Evolutionary conservation across 176 grass and related monocot species (phyloP).

Genomic region (Ampelocalamus luodianensis): DNA sequence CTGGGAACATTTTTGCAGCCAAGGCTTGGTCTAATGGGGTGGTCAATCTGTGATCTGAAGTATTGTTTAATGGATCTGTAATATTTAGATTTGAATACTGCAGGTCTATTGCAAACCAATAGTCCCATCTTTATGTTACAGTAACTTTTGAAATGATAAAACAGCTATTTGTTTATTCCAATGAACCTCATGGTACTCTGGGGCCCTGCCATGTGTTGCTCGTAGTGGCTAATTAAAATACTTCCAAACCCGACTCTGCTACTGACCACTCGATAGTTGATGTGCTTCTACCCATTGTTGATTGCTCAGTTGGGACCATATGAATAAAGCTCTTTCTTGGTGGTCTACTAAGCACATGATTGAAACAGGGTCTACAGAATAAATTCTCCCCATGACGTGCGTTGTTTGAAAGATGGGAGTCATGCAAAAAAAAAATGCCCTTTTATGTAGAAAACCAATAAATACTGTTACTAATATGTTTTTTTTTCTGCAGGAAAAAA

Average conservation of each 20-base stretch:
- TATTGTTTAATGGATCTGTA: conserved; percentile 22
- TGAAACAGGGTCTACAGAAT: conserved; percentile 49
- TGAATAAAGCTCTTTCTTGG: conserved; percentile 46
- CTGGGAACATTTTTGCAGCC: conserved; percentile 27
- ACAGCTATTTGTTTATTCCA: conserved; percentile 39
- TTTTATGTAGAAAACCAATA: conserved; percentile 37
- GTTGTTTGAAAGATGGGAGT: conserved; percentile 37
- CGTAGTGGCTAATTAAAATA: conserved; percentile 43
- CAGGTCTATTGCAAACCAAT: neutral
- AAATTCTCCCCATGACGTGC: conserved; percentile 9
- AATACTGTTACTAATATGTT: conserved; percentile 31
- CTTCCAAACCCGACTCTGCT: conserved; percentile 42
- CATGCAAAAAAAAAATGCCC: neutral
- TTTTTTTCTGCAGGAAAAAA: conserved; percentile 38
- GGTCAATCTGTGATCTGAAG: conserved; percentile 23
- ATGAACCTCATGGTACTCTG: conserved; percentile 38
- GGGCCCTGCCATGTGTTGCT: conserved; percentile 48
- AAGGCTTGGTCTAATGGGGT: conserved; percentile 25
- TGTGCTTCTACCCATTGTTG: conserved; percentile 45
- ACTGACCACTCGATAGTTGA: conserved; percentile 53
- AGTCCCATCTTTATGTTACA: conserved; percentile 30
- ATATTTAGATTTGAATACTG: conserved; percentile 26
- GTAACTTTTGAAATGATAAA: conserved; percentile 29
- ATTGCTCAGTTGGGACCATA: conserved; percentile 49
- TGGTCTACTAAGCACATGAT: conserved; percentile 43